Conservation (phyloP, 2,329 filamentous ascomycete species). For the Sclerotinia sclerotiorum region DNA sequence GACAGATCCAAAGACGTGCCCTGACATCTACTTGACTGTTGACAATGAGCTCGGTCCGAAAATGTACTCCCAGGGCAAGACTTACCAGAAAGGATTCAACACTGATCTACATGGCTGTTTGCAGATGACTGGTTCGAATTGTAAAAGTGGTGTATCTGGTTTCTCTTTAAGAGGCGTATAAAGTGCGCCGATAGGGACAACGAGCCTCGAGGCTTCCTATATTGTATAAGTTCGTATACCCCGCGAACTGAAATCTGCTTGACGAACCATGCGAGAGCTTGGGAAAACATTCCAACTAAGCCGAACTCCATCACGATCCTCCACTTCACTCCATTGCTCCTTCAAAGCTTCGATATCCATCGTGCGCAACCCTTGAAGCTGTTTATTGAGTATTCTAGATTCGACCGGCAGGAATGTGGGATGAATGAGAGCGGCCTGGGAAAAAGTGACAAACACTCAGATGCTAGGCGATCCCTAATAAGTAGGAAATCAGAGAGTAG, state of each 20-base stretch:
- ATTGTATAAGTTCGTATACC: conserved; percentile 35
- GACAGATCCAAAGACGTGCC: conserved; percentile 83
- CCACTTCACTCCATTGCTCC: conserved; percentile 62
- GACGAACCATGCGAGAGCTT: conserved; percentile 87
- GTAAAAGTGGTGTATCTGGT: conserved; percentile 80
- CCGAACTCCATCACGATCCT: conserved; percentile 93
- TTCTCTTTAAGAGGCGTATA: conserved; percentile 97
- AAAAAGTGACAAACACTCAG: not conserved
- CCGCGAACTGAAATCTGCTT: conserved; percentile 29
- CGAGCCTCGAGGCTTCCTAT: conserved; percentile 88
- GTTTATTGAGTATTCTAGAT: not conserved
- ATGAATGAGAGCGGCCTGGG: not conserved
- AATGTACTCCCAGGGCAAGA: conserved; percentile 15
- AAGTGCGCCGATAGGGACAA: conserved; percentile 92
- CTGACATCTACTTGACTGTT: conserved; percentile 78
- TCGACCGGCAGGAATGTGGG: conserved; percentile 6
- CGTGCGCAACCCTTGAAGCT: conserved; percentile 22
- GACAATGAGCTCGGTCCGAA: conserved; percentile 31
- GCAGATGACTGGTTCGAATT: conserved; percentile 96
- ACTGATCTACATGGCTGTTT: conserved; percentile 94
- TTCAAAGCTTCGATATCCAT: conserved; percentile 40
- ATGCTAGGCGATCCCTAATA: not conserved
- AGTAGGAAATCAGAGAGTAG: not conserved
- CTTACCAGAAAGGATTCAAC: conserved; percentile 93
- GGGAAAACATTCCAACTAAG: conserved; percentile 99